A percentile compares a stretch with the other conserved stretches of the same genome.
These are phyloP conservation scores for Aspergillus bertholletiae DNA, from an alignment of 495 filamentous ascomycete species.

Conservation along the genomic window DNA sequence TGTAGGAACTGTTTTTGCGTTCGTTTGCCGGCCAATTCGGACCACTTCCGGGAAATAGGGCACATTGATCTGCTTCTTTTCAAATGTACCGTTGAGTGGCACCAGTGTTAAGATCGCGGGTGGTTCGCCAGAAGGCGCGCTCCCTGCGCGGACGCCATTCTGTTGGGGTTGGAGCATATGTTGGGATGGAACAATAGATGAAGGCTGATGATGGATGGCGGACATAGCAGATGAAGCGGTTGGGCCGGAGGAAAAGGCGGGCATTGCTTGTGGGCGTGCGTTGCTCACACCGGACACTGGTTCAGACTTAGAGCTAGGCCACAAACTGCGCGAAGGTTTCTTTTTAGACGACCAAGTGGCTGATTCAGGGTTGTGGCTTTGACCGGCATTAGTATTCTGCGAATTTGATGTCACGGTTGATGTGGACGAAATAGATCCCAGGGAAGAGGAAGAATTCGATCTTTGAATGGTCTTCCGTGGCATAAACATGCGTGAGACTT, in stretches of 20 bases:
- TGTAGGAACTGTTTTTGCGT: slow-evolving; percentile 89
- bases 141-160: slow-evolving; percentile 59
- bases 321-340: slow-evolving; percentile 65
- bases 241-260: slow-evolving; percentile 62
- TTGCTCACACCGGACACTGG: slow-evolving; percentile 61
- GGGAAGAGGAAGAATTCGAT: slow-evolving; percentile 83
- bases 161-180: slow-evolving; percentile 59
- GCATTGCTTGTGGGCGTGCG: slow-evolving; percentile 57
- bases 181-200: slow-evolving; percentile 69
- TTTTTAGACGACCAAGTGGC: slow-evolving; percentile 59
- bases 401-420: slow-evolving; percentile 41
- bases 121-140: slow-evolving; percentile 52
- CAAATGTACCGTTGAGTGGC: slow-evolving; percentile 92
- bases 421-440: slow-evolving; percentile 58
- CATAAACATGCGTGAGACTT: slow-evolving; percentile 83
- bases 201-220: slow-evolving; percentile 73
- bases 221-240: slow-evolving; percentile 65
- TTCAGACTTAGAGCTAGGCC: slow-evolving; percentile 69
- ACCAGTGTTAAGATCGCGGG: slow-evolving; percentile 76
- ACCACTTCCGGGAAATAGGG: slow-evolving; percentile 86
- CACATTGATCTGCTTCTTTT: slow-evolving; percentile 90
- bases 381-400: slow-evolving; percentile 49
- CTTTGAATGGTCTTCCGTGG: slow-evolving; percentile 80
- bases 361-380: slow-evolving; percentile 37
- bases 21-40: slow-evolving; percentile 93